phyloP scores from a whole-genome alignment of 1,139 yeast genomes.

The Pichia sp. region DNA sequence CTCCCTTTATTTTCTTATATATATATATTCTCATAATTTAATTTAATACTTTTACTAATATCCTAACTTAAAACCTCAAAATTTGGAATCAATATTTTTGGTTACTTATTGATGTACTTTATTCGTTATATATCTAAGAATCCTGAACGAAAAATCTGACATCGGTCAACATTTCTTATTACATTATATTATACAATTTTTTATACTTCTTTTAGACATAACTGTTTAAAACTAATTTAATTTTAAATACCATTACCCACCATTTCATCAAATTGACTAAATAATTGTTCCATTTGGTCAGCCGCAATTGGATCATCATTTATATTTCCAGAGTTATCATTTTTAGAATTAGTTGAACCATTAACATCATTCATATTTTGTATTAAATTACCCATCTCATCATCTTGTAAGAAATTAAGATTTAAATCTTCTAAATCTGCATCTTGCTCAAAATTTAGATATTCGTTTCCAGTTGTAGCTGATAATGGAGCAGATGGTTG shows the following conservation, averaged over 20 bases:
- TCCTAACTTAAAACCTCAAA: too few relatives aligned
- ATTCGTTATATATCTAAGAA: too few relatives aligned
- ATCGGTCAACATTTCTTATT: too few relatives aligned
- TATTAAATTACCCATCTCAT: conserved; percentile 6
- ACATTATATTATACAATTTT: too few relatives aligned
- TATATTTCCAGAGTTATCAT: background rate
- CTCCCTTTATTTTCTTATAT: too few relatives aligned
- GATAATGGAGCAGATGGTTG: too few relatives aligned
- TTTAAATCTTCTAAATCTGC: conserved; percentile 22
- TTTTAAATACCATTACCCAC: conserved; percentile 17
- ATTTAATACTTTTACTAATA: too few relatives aligned
- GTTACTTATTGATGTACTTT: too few relatives aligned
- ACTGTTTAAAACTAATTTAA: background rate
- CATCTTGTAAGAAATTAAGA: conserved; percentile 20
- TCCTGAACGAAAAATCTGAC: too few relatives aligned
- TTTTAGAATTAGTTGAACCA: background rate
- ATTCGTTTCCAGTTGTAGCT: background rate
- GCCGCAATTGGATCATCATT: conserved; percentile 18
- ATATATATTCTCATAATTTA: too few relatives aligned
- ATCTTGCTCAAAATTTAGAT: conserved; percentile 15
- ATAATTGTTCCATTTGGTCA: conserved; percentile 28
- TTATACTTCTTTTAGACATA: background rate
- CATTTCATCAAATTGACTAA: conserved; percentile 28
- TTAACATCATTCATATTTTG: background rate
- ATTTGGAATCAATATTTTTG: too few relatives aligned